phyloP scores from a whole-genome alignment of 441 rosid genomes.

The Gossypium lobatum region DNA sequence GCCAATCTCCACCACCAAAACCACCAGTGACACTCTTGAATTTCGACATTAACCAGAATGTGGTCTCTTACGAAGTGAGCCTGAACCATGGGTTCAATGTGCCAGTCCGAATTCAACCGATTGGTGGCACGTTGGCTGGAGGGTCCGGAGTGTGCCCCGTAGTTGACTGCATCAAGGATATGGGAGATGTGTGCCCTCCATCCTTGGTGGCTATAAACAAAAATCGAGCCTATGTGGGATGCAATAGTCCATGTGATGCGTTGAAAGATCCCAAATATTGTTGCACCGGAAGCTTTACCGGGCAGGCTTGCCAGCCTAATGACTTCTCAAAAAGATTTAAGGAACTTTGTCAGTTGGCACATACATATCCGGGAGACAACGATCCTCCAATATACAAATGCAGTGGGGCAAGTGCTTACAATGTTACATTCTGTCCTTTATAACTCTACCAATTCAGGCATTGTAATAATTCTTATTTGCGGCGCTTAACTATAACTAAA shows the following conservation, averaged over 20 bases:
- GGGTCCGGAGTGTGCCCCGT: conserved; percentile 29
- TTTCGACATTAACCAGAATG: conserved; percentile 6
- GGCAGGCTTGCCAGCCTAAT: conserved; percentile 11
- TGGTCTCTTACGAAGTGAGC: conserved; percentile 28
- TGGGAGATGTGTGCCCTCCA: conserved; percentile 21
- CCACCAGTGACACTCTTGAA: conserved; percentile 24
- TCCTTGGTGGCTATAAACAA: conserved; percentile 13
- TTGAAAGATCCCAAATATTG: conserved; percentile 20
- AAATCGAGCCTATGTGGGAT: conserved; percentile 19
- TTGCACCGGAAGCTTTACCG: conserved; percentile 4
- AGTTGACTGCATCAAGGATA: conserved; percentile 20
- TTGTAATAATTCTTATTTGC: neutral
- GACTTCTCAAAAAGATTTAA: conserved; percentile 18
- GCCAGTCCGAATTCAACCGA: conserved; percentile 19
- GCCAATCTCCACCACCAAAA: conserved; percentile 20
- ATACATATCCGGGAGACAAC: conserved; percentile 19
- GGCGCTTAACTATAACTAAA: no score
- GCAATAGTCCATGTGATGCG: conserved; percentile 20
- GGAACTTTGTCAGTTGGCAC: conserved; percentile 16
- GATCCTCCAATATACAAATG: conserved; percentile 26
- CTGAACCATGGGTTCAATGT: conserved; percentile 30
- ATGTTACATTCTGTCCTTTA: conserved; percentile 19
- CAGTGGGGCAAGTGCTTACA: conserved; percentile 17
- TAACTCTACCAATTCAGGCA: neutral
- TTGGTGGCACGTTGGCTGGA: conserved; percentile 22